These are phyloP conservation scores for Raddia distichophylla DNA, from an alignment of 176 grass and related monocot species.

Conservation along the genomic window DNA sequence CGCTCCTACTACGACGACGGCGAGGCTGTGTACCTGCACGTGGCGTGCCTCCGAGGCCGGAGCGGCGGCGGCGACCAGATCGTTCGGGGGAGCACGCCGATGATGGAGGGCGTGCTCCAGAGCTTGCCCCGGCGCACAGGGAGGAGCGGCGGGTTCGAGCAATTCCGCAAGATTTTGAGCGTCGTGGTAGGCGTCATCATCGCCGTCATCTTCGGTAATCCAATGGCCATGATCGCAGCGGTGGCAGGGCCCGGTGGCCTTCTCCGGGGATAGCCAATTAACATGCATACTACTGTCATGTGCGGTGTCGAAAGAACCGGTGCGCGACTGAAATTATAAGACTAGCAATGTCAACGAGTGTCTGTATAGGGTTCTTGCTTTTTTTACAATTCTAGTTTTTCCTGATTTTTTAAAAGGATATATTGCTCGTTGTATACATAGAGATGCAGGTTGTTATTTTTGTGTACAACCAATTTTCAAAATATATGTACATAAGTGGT, in stretches of 20 bases:
- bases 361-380: too few relatives aligned
- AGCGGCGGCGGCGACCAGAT: neutral
- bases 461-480: too few relatives aligned
- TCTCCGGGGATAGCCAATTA: neutral
- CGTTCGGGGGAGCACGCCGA: neutral
- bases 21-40: constrained; percentile 11
- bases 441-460: too few relatives aligned
- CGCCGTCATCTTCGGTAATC: constrained; percentile 26
- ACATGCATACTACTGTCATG: too few relatives aligned
- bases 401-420: too few relatives aligned
- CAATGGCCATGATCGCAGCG: neutral
- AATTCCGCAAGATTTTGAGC: neutral
- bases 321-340: too few relatives aligned
- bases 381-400: too few relatives aligned
- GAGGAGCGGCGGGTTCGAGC: neutral
- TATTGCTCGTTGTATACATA: too few relatives aligned
- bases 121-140: neutral
- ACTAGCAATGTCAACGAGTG: too few relatives aligned
- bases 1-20: neutral
- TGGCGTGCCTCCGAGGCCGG: constrained; percentile 8
- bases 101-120: constrained; percentile 6
- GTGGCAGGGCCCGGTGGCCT: neutral
- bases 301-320: too few relatives aligned
- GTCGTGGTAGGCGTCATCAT: neutral
- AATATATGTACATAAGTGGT: too few relatives aligned